These are phyloP conservation scores for Clavispora santaluciae DNA, from an alignment of 805 yeast genomes.

Conservation along the genomic window DNA sequence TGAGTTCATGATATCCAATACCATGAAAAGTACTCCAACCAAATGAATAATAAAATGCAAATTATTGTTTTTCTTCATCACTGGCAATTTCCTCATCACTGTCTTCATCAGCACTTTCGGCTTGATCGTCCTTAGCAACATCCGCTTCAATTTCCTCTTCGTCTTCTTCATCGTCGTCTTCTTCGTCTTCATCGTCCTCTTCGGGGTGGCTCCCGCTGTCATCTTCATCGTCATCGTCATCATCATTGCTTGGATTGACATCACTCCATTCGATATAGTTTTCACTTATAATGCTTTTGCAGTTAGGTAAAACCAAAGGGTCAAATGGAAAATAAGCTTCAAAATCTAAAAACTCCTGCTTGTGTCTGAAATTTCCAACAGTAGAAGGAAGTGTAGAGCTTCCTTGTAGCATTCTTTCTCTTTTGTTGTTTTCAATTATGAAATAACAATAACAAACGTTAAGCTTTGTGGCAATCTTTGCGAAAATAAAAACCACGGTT, in stretches of 20 bases:
- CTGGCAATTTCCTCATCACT: conserved; percentile 19
- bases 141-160: conserved; percentile 12
- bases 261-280: conserved; percentile 70
- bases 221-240: conserved; percentile 50
- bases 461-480: conserved; percentile 83
- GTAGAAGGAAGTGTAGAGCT: conserved; percentile 30
- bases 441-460: conserved; percentile 91
- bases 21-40: conserved; percentile 1
- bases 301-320: conserved; percentile 69
- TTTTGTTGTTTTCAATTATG: conserved; percentile 83
- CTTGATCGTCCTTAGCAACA: conserved; percentile 11
- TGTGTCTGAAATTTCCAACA: conserved; percentile 45
- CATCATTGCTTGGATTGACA: conserved; percentile 49
- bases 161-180: conserved; percentile 13
- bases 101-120: conserved; percentile 8
- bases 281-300: conserved; percentile 49
- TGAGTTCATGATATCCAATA: conserved; percentile 1
- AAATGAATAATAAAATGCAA: conserved; percentile 5
- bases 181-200: conserved; percentile 23
- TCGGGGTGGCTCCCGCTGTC: conserved; percentile 26
- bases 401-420: conserved; percentile 53
- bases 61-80: conserved; percentile 17
- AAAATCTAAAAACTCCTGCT: conserved; percentile 80
- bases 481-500: conserved; percentile 89
- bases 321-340: conserved; percentile 97